Evolutionary conservation across 441 rosid species (phyloP).

Genomic region (Biscutella laevigata): DNA sequence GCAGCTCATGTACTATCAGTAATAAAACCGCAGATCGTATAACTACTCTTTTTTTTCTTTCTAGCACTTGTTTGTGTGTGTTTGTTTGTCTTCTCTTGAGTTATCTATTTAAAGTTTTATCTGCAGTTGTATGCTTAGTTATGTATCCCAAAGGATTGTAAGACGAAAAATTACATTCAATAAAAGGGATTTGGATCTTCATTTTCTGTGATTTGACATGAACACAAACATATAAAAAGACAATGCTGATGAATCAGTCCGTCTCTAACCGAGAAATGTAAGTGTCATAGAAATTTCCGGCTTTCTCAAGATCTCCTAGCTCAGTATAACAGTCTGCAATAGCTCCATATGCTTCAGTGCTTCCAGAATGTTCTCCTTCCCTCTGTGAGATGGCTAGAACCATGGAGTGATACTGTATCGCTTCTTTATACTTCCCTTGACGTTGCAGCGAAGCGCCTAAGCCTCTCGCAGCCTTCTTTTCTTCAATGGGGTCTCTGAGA

Average conservation of each 20-base stretch:
- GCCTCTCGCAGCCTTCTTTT: conserved; percentile 95
- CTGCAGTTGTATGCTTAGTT: conserved; percentile 35
- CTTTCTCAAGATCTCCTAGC: conserved; percentile 83
- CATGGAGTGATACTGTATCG: conserved; percentile 67
- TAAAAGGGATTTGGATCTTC: conserved; percentile 19
- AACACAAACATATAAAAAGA: conserved; percentile 9
- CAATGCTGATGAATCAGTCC: conserved; percentile 32
- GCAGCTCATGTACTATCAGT: conserved; percentile 70
- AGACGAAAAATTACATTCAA: conserved; percentile 16
- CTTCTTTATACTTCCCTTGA: conserved; percentile 69
- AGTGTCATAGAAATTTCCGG: conserved; percentile 69
- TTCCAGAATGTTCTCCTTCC: conserved; percentile 73
- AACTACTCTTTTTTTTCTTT: neutral
- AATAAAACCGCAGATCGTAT: too few relatives aligned
- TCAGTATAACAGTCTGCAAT: conserved; percentile 94
- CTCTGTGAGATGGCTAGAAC: conserved; percentile 66
- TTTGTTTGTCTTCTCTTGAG: conserved; percentile 13
- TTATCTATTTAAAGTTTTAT: conserved; percentile 24
- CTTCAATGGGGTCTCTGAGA: conserved; percentile 65
- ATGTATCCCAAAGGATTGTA: conserved; percentile 23
- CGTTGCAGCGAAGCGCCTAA: conserved; percentile 92
- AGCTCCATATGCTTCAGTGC: conserved; percentile 88
- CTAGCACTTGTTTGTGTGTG: conserved; percentile 35
- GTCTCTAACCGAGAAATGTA: conserved; percentile 73
- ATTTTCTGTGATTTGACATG: conserved; percentile 7